Base-by-base conservation (phyloP, 176 grass and related monocot species). In the Aegilops longissima region DNA sequence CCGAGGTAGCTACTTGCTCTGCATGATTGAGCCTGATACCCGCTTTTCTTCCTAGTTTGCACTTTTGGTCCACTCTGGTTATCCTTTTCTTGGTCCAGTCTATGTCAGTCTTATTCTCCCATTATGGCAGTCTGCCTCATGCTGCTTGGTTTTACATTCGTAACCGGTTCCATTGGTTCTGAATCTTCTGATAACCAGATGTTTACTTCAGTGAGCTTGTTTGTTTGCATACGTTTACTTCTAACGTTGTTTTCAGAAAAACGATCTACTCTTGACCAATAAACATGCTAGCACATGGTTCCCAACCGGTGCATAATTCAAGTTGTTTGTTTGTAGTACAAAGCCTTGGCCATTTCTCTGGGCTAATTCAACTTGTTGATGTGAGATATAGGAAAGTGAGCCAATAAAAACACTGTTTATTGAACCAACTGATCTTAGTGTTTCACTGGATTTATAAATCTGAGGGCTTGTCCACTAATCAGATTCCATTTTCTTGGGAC, bases 1-100 rank as follows among this genome's bases (percentile, higher is more conserved):
- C 24, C 10, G 18, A 87, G 13, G 56, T 83, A 51, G 74, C 81
- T 30, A n/a, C 81, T 67, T 79, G 61, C 36, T 59, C 27, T 84
- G 21, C 54, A 87, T 91, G 33, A 87, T 84, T 80, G 85, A 87
- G 45, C 80, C 80, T 49, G 45, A 87, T 80, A 16, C 61, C 82
- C 66, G 59, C 5, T 83, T 83, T 75, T 45, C 75, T 80, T 87
- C 80, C 78, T 87, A 67, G 24, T 45, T 24, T 42, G 70, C 70
- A 47, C 70, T 84, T 84, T 87, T 87, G 68, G 81, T 68, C 85
- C 89, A 79, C 68, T 25, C 23, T 87, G 34, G 73, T 83, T 35
- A 80, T 59, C 68, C 65, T 67, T 81, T 77, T 33, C 29, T 34
- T 25, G 14, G 31, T 83, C 70, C 63, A 39, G 77, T 87, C 45